phyloP scores from a whole-genome alignment of 2,329 filamentous ascomycete genomes.

The Trichoderma citrinoviride region DNA sequence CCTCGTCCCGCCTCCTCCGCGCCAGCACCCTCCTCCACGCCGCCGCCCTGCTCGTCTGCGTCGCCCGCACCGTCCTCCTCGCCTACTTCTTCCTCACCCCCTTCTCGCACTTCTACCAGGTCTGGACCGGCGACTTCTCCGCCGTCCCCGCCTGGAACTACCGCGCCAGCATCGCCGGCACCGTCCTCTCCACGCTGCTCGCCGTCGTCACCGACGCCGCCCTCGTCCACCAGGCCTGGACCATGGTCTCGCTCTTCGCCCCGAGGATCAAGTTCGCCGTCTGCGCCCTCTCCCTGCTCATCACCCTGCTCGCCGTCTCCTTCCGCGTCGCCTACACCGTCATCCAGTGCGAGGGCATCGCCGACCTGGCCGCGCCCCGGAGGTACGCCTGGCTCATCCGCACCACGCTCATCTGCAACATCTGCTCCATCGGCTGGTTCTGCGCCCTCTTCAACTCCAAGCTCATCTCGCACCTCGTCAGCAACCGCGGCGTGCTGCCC shows the following conservation, averaged over 20 bases:
- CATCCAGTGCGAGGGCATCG: conserved; percentile 37
- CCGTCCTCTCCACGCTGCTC: conserved; percentile 44
- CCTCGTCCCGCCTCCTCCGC: conserved; percentile 61
- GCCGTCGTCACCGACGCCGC: conserved; percentile 46
- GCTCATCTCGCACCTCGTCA: conserved; percentile 47
- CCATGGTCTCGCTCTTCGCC: conserved; percentile 51
- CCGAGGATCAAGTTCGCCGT: conserved; percentile 34
- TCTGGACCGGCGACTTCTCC: conserved; percentile 54
- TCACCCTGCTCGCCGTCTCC: conserved; percentile 36
- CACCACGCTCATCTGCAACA: conserved; percentile 40
- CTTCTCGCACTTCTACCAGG: conserved; percentile 60
- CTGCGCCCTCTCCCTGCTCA: conserved; percentile 33
- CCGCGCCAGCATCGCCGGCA: conserved; percentile 39
- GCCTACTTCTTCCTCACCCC: conserved; percentile 59
- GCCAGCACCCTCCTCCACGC: conserved; percentile 65
- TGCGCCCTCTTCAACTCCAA: conserved; percentile 55
- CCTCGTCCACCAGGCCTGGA: conserved; percentile 53
- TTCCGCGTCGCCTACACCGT: conserved; percentile 37
- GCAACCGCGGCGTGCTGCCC: conserved; percentile 48
- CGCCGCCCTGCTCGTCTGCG: conserved; percentile 57
- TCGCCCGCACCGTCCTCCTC: conserved; percentile 57
- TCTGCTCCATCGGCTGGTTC: conserved; percentile 50
- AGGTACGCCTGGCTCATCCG: conserved; percentile 40
- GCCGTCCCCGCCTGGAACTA: conserved; percentile 43
- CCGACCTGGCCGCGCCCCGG: conserved; percentile 28